phyloP scores from a whole-genome alignment of 139 green algal species.

The Auxenochlorella protothecoides region DNA sequence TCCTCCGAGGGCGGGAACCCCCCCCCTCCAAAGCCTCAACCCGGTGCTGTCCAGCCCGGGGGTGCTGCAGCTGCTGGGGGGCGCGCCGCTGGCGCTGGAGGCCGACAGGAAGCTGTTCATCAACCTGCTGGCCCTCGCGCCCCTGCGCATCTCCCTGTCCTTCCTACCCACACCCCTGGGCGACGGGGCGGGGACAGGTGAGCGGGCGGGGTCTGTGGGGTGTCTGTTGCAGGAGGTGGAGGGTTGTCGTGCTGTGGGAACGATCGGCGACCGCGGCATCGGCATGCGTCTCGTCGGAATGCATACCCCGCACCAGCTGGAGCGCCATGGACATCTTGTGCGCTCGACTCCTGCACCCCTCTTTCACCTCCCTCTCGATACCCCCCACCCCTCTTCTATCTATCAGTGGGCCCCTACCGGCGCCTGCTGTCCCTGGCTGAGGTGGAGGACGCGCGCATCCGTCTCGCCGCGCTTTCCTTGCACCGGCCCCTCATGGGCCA shows the following conservation, averaged over 20 bases:
- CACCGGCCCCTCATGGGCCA: slow-evolving; percentile 47
- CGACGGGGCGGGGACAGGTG: background rate
- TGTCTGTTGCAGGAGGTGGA: no score
- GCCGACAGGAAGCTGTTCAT: slow-evolving; percentile 48
- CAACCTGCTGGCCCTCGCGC: slow-evolving; percentile 36
- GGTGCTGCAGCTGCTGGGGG: background rate
- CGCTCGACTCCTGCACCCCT: no score
- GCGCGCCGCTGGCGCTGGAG: background rate
- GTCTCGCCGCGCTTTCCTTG: slow-evolving; percentile 39
- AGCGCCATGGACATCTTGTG: no score
- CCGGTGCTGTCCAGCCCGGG: background rate
- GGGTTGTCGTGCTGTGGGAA: no score
- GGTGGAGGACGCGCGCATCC: slow-evolving; percentile 61
- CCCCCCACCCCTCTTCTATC: background rate
- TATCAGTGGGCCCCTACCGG: background rate
- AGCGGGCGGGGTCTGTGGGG: no score
- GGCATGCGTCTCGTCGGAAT: no score
- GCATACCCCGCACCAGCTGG: no score
- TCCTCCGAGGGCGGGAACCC: no score
- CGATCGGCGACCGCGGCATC: no score
- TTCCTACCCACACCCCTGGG: slow-evolving; percentile 43
- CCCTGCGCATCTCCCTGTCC: slow-evolving; percentile 38
- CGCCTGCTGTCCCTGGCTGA: slow-evolving; percentile 51
- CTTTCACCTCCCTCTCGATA: background rate
- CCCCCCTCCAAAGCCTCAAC: background rate